Conservation (phyloP, 768 basidiomycete species). For the Phanerodontia chrysosporium region DNA sequence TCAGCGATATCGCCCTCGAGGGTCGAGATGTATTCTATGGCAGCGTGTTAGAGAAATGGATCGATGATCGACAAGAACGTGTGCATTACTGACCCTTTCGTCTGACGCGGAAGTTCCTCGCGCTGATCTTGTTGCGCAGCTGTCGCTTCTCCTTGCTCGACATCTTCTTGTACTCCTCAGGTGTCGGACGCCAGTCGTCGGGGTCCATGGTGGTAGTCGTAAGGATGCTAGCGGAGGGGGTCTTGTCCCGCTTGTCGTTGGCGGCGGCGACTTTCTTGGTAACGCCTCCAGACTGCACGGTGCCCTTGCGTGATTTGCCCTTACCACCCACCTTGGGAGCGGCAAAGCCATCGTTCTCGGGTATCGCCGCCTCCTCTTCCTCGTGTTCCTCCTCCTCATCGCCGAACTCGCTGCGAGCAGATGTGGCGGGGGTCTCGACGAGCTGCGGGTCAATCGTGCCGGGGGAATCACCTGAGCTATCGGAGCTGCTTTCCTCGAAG, state of each 20-base stretch:
- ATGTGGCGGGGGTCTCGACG: slow-evolving; percentile 58
- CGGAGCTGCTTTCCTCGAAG: slow-evolving; percentile 21
- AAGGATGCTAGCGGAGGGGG: slow-evolving; percentile 21
- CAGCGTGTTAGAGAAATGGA: background rate
- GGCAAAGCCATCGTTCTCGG: slow-evolving; percentile 34
- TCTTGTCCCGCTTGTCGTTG: slow-evolving; percentile 35
- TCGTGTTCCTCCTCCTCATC: slow-evolving; percentile 33
- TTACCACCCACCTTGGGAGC: slow-evolving; percentile 53
- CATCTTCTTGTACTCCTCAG: slow-evolving; percentile 95
- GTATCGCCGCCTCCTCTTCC: slow-evolving; percentile 29
- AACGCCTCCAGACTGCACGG: slow-evolving; percentile 70
- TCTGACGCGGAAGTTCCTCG: slow-evolving; percentile 90
- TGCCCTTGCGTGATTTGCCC: slow-evolving; percentile 43
- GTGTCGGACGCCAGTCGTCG: slow-evolving; percentile 81
- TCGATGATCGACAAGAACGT: slow-evolving; percentile 4
- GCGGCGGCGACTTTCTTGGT: slow-evolving; percentile 48
- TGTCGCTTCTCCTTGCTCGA: slow-evolving; percentile 94
- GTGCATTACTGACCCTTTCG: slow-evolving; percentile 64
- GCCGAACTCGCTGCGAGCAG: slow-evolving; percentile 36
- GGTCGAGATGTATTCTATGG: slow-evolving; percentile 85
- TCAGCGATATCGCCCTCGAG: slow-evolving; percentile 93
- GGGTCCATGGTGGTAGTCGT: slow-evolving; percentile 34
- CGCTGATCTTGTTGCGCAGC: slow-evolving; percentile 93
- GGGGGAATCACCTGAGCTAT: slow-evolving; percentile 23
- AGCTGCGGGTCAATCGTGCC: slow-evolving; percentile 71